Base-by-base conservation (phyloP, 345 rosid genomes). In the Adansonia digitata region DNA sequence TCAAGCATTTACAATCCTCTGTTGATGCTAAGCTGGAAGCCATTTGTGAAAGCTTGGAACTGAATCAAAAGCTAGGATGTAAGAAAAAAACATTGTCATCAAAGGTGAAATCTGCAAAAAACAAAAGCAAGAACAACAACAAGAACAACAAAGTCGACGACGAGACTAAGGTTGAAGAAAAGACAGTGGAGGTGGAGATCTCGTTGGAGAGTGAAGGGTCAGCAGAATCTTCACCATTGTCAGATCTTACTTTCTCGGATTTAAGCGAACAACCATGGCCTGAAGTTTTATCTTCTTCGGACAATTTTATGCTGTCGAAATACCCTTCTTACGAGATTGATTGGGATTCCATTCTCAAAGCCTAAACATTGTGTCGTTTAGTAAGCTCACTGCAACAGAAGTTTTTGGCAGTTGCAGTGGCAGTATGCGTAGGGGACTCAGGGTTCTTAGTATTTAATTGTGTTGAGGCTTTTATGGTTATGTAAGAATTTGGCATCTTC, bases 21-120 rank as follows among this genome's bases (percentile, higher is more conserved):
- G 97, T 95, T 1, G 98, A 91, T 55, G 98, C 99, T 39, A 95
- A 95, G 77, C 86, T 95, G 48, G 83, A 92, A 46, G 98, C 97
- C 5, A 89, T 93, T 22, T 95, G 98, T 60, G 79, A 89, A 75
- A 84, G 81, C 82, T 78, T 92, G 82, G 92, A 92, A 17, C 89
- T 84, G 24, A 51, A 83, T 51, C 86, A 77, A 70, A 88, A 89
- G 64, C 84, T 72, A 61, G 89, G 84, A 35, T 82, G 74, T 11
- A 83, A 11, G 85, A 80, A 85, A 72, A 71, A 15, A 45, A 11
- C 71, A 7, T 42, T n/a, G n/a, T n/a, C n/a, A n/a, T n/a, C n/a
- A n/a, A n/a, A n/a, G n/a, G n/a, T n/a, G n/a, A n/a, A n/a, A n/a
- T n/a, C n/a, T n/a, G n/a, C 80, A 45, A 29, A 82, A 72, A 88